Percentiles rank a stretch among this genome's conserved stretches.
These are phyloP conservation scores for Rhizopogon parksii DNA, from an alignment of 1,284 basidiomycete species.

Conservation along the genomic window DNA sequence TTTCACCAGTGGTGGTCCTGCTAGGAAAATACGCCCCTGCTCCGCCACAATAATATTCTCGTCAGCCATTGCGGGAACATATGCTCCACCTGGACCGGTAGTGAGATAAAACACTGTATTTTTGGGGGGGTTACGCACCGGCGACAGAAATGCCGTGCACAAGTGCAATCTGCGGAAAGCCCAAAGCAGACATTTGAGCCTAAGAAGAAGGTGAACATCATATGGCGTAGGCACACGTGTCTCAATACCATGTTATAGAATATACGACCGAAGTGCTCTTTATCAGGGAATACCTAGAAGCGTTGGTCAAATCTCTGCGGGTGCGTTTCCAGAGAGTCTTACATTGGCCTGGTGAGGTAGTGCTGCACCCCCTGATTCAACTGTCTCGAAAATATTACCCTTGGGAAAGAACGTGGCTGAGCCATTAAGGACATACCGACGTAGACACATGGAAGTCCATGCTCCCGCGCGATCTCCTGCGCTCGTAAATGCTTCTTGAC, in stretches of 20 bases:
- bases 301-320: background rate
- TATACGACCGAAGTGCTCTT: slow-evolving; percentile 91
- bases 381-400: slow-evolving; percentile 32
- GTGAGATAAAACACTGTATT: slow-evolving; percentile 2
- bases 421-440: slow-evolving; percentile 48
- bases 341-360: slow-evolving; percentile 91
- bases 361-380: slow-evolving; percentile 92
- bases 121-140: slow-evolving; percentile 30
- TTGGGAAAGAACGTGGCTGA: background rate
- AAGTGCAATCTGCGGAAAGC: slow-evolving; percentile 87
- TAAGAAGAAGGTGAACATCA: slow-evolving; percentile 23
- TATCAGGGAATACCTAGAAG: slow-evolving; percentile 69
- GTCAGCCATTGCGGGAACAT: slow-evolving; percentile 95
- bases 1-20: slow-evolving; percentile 91
- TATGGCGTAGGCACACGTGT: slow-evolving; percentile 1
- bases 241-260: slow-evolving; percentile 89
- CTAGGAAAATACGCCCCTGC: slow-evolving; percentile 93
- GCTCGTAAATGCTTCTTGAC: slow-evolving; percentile 95
- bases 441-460: slow-evolving; percentile 88
- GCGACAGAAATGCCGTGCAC: slow-evolving; percentile 95
- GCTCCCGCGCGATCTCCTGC: slow-evolving; percentile 88
- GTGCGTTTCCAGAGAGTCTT: background rate
- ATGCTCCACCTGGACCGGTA: slow-evolving; percentile 61
- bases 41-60: slow-evolving; percentile 93
- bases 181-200: slow-evolving; percentile 87